phyloP scores from a whole-genome alignment of 164 flowering plant species.

The Macadamia integrifolia region DNA sequence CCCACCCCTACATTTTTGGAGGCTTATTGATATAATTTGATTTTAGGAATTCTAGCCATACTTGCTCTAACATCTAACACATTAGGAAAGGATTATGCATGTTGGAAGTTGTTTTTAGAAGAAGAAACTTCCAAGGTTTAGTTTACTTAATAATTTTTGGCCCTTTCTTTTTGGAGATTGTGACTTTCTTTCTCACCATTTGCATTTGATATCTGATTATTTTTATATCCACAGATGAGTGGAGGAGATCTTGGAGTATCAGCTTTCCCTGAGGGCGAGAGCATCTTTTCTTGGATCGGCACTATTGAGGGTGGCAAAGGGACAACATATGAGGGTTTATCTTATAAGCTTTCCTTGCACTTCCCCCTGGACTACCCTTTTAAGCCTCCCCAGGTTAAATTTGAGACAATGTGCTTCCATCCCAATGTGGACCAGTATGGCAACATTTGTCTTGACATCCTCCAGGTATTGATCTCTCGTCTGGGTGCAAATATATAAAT shows the following conservation, averaged over 20 bases:
- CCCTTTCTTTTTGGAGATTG: too few species aligned
- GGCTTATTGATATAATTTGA: too few species aligned
- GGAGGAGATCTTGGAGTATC: constrained; percentile 60
- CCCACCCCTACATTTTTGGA: too few species aligned
- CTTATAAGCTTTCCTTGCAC: constrained; percentile 57
- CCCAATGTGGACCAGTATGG: constrained; percentile 77
- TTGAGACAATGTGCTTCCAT: constrained; percentile 73
- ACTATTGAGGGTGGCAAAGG: constrained; percentile 73
- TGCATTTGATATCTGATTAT: too few species aligned
- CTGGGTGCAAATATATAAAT: background rate
- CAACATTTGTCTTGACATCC: constrained; percentile 73
- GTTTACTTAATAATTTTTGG: too few species aligned
- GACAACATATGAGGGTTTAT: constrained; percentile 57
- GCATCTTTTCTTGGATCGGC: constrained; percentile 68
- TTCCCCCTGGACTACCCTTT: constrained; percentile 72
- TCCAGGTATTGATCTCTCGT: constrained; percentile 43
- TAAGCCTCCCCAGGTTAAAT: constrained; percentile 76
- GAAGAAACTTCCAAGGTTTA: too few species aligned
- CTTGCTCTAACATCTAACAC: too few species aligned
- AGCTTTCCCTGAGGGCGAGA: constrained; percentile 70
- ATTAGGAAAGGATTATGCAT: too few species aligned
- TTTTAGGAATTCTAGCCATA: too few species aligned
- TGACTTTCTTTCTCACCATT: too few species aligned
- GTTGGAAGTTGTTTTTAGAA: too few species aligned
- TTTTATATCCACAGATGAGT: constrained; percentile 37